phyloP scores from a whole-genome alignment of 2,329 filamentous ascomycete species.

The Alternaria triticimaculans region DNA sequence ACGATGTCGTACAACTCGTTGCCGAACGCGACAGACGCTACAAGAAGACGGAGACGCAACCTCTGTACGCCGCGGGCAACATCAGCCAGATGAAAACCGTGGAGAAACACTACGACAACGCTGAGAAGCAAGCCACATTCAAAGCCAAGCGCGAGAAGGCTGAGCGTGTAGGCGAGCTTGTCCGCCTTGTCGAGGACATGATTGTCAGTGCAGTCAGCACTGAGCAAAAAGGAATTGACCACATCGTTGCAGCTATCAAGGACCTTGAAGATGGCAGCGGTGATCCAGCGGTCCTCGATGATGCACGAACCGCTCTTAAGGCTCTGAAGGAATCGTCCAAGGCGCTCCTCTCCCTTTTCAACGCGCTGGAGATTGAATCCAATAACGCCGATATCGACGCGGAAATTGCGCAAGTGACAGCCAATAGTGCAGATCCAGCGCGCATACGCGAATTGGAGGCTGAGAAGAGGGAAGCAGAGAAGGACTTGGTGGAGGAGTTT shows the following conservation, averaged over 20 bases:
- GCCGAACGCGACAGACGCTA: constrained; percentile 62
- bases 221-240: constrained; percentile 60
- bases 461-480: constrained; percentile 42
- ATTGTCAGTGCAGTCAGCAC: constrained; percentile 58
- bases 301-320: constrained; percentile 34
- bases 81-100: constrained; percentile 58
- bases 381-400: constrained; percentile 61
- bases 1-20: constrained; percentile 57
- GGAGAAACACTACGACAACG: constrained; percentile 53
- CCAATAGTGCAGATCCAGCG: constrained; percentile 52
- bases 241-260: constrained; percentile 53
- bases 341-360: constrained; percentile 52
- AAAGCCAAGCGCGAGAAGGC: constrained; percentile 59
- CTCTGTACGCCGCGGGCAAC: constrained; percentile 60
- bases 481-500: constrained; percentile 43
- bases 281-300: constrained; percentile 27
- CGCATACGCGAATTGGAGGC: constrained; percentile 48
- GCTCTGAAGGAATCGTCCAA: constrained; percentile 50
- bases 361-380: constrained; percentile 56
- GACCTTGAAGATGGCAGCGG: constrained; percentile 45
- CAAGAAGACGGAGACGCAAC: constrained; percentile 61
- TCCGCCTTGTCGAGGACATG: constrained; percentile 59
- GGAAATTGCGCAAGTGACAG: constrained; percentile 60
- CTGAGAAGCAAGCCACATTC: constrained; percentile 59
- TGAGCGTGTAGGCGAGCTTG: constrained; percentile 57